These are phyloP conservation scores for Purpureocillium takamizusanense DNA, from an alignment of 2,329 filamentous ascomycete genomes.

Conservation along the genomic window DNA sequence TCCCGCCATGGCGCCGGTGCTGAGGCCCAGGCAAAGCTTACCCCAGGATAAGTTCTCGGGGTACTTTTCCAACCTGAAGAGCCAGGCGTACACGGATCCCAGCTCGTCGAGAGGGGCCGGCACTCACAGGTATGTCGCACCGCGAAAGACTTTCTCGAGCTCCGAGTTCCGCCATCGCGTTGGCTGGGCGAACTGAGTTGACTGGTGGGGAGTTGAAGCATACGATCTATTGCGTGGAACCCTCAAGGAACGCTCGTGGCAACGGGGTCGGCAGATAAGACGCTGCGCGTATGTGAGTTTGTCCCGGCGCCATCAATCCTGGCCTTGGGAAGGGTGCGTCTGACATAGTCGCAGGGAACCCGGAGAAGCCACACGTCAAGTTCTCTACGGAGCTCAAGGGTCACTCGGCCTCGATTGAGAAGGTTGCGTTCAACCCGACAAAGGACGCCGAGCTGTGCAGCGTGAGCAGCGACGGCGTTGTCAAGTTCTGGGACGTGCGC, in stretches of 20 bases:
- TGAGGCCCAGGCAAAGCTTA: conserved; percentile 43
- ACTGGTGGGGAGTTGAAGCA: conserved; percentile 29
- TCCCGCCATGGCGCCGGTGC: conserved; percentile 28
- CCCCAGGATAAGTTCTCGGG: conserved; percentile 60
- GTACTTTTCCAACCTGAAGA: conserved; percentile 60
- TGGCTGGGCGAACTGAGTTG: neutral
- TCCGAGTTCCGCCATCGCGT: neutral
- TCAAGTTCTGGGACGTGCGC: conserved; percentile 74
- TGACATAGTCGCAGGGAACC: conserved; percentile 53
- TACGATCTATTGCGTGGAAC: conserved; percentile 83
- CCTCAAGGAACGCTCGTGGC: conserved; percentile 76
- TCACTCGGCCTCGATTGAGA: conserved; percentile 57
- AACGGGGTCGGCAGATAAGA: conserved; percentile 64
- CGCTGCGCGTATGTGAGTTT: conserved; percentile 60
- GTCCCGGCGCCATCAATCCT: no score
- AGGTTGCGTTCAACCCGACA: conserved; percentile 68
- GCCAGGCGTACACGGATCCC: conserved; percentile 61
- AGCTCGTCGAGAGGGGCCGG: conserved; percentile 41
- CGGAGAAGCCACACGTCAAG: conserved; percentile 63
- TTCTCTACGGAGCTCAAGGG: conserved; percentile 69
- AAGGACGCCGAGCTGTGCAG: conserved; percentile 72
- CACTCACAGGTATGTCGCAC: conserved; percentile 41
- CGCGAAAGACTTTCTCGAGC: neutral
- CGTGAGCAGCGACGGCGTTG: conserved; percentile 62
- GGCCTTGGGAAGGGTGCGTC: no score